phyloP scores from a whole-genome alignment of 768 basidiomycete genomes.

The Cyclocybe cylindracea region DNA sequence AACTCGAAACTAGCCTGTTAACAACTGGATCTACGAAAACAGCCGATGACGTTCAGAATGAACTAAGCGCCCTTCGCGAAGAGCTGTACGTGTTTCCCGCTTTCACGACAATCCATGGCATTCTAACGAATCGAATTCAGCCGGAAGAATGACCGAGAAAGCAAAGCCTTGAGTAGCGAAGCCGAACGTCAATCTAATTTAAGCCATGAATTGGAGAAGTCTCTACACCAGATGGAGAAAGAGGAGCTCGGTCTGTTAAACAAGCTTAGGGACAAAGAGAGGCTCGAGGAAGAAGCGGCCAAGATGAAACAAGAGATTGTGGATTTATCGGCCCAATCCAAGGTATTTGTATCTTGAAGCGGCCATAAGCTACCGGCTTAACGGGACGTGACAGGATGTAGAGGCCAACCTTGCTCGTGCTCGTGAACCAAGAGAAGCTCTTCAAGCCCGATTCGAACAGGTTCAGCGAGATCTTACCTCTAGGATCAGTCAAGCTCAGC shows the following conservation, averaged over 20 bases:
- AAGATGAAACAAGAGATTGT: constrained; percentile 59
- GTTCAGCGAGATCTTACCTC: constrained; percentile 49
- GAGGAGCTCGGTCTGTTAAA: constrained; percentile 57
- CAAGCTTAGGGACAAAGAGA: constrained; percentile 59
- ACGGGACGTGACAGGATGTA: constrained; percentile 47
- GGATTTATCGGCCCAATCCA: constrained; percentile 43
- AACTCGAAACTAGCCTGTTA: constrained; percentile 69
- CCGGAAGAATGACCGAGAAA: constrained; percentile 66
- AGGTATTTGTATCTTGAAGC: constrained; percentile 37
- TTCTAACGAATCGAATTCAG: constrained; percentile 33
- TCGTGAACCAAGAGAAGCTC: constrained; percentile 61
- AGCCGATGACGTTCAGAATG: constrained; percentile 79
- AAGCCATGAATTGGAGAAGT: constrained; percentile 57
- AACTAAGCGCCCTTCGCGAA: constrained; percentile 63
- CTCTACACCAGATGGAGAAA: constrained; percentile 63
- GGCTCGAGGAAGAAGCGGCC: constrained; percentile 55
- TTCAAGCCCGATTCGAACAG: constrained; percentile 57
- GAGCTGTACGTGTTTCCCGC: constrained; percentile 56
- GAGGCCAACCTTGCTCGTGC: constrained; percentile 62
- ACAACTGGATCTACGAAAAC: constrained; percentile 79
- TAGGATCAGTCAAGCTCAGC: constrained; percentile 54
- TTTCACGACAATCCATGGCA: not conserved
- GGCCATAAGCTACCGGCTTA: constrained; percentile 1
- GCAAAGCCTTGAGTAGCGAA: constrained; percentile 54
- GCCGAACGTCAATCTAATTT: constrained; percentile 59